These are phyloP conservation scores for Lotmaria passim DNA, from an alignment of 208 protist genomes.

Conservation along the genomic window DNA sequence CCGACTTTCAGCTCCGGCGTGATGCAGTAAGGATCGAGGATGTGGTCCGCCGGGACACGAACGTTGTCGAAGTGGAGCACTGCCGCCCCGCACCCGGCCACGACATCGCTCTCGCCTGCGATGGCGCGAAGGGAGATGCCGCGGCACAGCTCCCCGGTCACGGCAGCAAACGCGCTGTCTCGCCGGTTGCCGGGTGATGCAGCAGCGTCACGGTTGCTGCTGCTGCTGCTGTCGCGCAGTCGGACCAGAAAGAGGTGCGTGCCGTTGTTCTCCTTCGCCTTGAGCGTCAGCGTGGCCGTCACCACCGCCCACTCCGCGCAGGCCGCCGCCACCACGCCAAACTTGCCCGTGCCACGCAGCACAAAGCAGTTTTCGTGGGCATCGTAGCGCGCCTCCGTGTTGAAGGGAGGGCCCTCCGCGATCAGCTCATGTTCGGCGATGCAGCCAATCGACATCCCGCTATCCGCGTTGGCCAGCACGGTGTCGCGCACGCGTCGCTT, in stretches of 20 bases:
- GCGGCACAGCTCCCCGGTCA: conserved; percentile 38
- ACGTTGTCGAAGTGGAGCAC: conserved; percentile 85
- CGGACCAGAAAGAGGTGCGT: conserved; percentile 77
- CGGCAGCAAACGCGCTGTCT: neutral
- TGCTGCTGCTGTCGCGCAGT: conserved; percentile 47
- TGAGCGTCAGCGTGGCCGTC: conserved; percentile 75
- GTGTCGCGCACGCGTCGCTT: conserved; percentile 41
- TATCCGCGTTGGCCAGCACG: conserved; percentile 70
- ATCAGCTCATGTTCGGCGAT: conserved; percentile 79
- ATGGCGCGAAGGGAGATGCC: conserved; percentile 63
- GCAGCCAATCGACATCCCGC: conserved; percentile 58
- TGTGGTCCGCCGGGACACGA: conserved; percentile 50
- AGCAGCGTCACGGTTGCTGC: neutral
- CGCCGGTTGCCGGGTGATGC: neutral
- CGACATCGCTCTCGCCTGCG: conserved; percentile 45
- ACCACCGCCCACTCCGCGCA: conserved; percentile 85
- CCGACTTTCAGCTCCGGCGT: conserved; percentile 47
- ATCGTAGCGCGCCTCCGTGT: conserved; percentile 88
- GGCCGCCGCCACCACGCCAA: conserved; percentile 72
- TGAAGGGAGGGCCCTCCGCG: conserved; percentile 74
- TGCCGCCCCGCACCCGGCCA: conserved; percentile 59
- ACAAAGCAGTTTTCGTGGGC: conserved; percentile 77
- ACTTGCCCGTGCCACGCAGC: conserved; percentile 83
- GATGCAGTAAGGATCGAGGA: conserved; percentile 73
- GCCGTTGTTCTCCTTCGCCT: conserved; percentile 83